Evolutionary conservation across 2,329 filamentous ascomycete species (phyloP), one percentile per base, ranked within the genome.

Genomic region (Albophoma yamanashiensis): DNA sequence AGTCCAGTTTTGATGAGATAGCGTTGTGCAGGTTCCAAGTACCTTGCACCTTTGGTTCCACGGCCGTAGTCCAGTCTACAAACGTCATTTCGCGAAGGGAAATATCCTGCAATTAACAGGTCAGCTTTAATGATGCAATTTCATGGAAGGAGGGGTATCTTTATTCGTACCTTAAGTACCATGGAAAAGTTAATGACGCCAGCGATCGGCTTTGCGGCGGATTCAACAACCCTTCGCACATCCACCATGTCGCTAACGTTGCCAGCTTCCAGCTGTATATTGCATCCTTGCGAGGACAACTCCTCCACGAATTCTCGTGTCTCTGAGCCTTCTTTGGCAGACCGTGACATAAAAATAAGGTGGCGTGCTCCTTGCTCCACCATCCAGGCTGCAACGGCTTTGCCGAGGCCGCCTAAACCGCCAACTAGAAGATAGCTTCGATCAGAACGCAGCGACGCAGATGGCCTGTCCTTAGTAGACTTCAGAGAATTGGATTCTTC

Each of bases 151-250:
- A 50, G 5, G 15, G 14, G 6, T 3, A 4, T 8, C n/a, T 4
- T 17, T 1, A 3, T 39, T 9, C 60, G 39, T 50, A 59, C 59
- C 17, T 55, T 61, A n/a, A 62, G 34, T 5, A 78, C 69, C 74
- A 78, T 77, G 7, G 76, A 68, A 42, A 72, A 64, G 50, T 79
- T 73, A 7, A 79, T 60, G 7, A 78, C 65, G 14, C 77, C 76
- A 17, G 68, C 68, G n/a, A 79, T 66, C 1, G 72, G 71, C 61
- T 63, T 42, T 22, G 65, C 36, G 43, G 62, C 61, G n/a, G 36
- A 57, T 4, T 55, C 56, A 1, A 71, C 60, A 3, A 68, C 66
- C 1, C 58, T 62, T 9, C 66, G 57, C 0, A 76, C 70, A 8
- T 73, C 69, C 0, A 63, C 61, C n/a, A 60, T 57, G 9, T 62